phyloP scores from a whole-genome alignment of 495 filamentous ascomycete species.

The Daldinia decipiens region DNA sequence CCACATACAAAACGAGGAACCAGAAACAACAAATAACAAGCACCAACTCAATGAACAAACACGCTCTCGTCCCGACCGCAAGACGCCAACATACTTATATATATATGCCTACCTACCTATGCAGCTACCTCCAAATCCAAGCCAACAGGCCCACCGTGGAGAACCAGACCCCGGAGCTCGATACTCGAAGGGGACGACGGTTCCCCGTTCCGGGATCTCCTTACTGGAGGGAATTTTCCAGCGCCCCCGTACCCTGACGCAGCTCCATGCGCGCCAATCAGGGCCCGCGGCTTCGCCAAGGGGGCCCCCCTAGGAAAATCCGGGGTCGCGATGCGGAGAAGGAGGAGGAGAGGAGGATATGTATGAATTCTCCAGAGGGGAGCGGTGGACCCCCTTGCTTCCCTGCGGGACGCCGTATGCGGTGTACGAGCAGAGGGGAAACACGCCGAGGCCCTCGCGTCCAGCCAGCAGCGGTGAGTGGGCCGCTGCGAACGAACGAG shows the following conservation, averaged over 20 bases:
- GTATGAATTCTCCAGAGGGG: neutral
- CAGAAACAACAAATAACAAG: neutral
- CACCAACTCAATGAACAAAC: too few species aligned
- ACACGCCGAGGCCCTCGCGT: conserved; percentile 1
- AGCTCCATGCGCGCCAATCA: conserved; percentile 36
- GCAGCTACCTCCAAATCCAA: neutral
- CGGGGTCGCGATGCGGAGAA: conserved; percentile 28
- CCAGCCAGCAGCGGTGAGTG: neutral
- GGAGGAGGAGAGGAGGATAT: too few species aligned
- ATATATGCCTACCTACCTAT: neutral
- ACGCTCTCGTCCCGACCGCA: neutral
- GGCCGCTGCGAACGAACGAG: neutral
- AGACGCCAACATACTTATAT: conserved; percentile 7
- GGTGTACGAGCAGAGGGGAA: neutral
- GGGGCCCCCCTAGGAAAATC: neutral
- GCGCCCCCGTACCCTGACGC: neutral
- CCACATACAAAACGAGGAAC: neutral
- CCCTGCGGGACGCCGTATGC: neutral
- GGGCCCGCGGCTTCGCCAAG: neutral
- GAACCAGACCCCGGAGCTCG: conserved; percentile 18
- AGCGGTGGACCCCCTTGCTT: neutral
- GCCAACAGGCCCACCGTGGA: neutral
- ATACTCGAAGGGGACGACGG: conserved; percentile 16
- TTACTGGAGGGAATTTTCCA: conserved; percentile 35
- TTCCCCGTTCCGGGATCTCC: conserved; percentile 6